Conservation (phyloP, 2,329 filamentous ascomycete species). For the Pseudocercospora ulei region DNA sequence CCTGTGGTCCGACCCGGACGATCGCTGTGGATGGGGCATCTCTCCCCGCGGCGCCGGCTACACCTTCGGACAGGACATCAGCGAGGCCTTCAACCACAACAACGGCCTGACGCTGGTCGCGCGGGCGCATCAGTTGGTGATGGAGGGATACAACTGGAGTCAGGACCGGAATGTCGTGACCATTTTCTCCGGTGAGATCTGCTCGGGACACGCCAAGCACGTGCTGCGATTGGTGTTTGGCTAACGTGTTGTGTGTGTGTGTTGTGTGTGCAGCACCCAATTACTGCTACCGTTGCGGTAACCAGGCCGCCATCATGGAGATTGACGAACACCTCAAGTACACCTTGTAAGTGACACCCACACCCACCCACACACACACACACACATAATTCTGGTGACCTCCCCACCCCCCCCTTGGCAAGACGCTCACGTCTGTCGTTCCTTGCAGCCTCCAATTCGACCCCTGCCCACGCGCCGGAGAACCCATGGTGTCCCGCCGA, state of each 20-base stretch:
- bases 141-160: slow-evolving; percentile 99
- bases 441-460: slow-evolving; percentile 88
- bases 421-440: slow-evolving; percentile 1
- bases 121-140: slow-evolving; percentile 92
- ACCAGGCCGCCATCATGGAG: slow-evolving; percentile 99
- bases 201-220: too few species aligned
- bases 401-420: background rate
- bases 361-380: slow-evolving; percentile 48
- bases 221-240: too few species aligned
- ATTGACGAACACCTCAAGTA: slow-evolving; percentile 99
- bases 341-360: slow-evolving; percentile 70
- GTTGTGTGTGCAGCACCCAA: slow-evolving; percentile 40
- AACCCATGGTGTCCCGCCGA: slow-evolving; percentile 92
- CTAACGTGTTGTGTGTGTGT: background rate
- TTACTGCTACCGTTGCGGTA: slow-evolving; percentile 98
- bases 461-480: slow-evolving; percentile 89
- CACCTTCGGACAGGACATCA: slow-evolving; percentile 79
- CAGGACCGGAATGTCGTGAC: slow-evolving; percentile 97
- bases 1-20: slow-evolving; percentile 95
- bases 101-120: slow-evolving; percentile 94
- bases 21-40: slow-evolving; percentile 64
- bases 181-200: slow-evolving; percentile 74
- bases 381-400: slow-evolving; percentile 92
- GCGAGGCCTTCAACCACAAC: slow-evolving; percentile 98
- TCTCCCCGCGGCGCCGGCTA: slow-evolving; percentile 57